These are phyloP conservation scores for Monosporascus sp. DNA, from an alignment of 2,329 filamentous ascomycete genomes.

Conservation along the genomic window DNA sequence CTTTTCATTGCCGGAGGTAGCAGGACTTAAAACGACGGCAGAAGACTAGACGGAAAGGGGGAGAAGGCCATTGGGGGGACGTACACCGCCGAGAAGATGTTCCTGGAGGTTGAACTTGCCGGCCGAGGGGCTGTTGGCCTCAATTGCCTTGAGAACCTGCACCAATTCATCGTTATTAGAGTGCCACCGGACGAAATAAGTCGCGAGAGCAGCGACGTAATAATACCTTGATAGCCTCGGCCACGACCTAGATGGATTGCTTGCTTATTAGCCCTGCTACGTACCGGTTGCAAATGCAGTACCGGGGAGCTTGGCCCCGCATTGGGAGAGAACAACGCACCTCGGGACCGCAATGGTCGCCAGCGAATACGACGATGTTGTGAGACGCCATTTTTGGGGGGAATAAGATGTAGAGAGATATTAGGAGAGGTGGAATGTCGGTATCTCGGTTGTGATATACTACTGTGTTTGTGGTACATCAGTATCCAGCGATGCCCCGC, in stretches of 20 bases:
- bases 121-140: constrained; percentile 63
- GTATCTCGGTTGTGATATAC: not conserved
- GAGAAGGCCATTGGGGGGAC: constrained; percentile 3
- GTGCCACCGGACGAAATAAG: not conserved
- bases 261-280: not conserved
- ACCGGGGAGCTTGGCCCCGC: not conserved
- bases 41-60: not conserved
- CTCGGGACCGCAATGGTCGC: constrained; percentile 84
- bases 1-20: too few relatives aligned
- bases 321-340: constrained; percentile 38
- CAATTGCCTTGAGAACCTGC: constrained; percentile 73
- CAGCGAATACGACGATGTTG: constrained; percentile 76
- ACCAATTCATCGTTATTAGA: not conserved
- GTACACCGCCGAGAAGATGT: constrained; percentile 77
- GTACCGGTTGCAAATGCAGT: not conserved
- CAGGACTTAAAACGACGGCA: not conserved
- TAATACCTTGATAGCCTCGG: constrained; percentile 76
- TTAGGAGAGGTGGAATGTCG: not conserved
- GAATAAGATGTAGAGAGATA: too few relatives aligned
- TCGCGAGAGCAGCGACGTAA: not conserved
- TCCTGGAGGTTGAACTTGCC: constrained; percentile 84
- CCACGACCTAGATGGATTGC: constrained; percentile 53
- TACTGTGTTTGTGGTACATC: not conserved
- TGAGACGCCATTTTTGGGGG: constrained; percentile 56
- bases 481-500: not conserved